Percentiles rank a stretch among this genome's conserved stretches.
phyloP scores from a whole-genome alignment of 129 eudicot species.

The Flaveria brownii region DNA sequence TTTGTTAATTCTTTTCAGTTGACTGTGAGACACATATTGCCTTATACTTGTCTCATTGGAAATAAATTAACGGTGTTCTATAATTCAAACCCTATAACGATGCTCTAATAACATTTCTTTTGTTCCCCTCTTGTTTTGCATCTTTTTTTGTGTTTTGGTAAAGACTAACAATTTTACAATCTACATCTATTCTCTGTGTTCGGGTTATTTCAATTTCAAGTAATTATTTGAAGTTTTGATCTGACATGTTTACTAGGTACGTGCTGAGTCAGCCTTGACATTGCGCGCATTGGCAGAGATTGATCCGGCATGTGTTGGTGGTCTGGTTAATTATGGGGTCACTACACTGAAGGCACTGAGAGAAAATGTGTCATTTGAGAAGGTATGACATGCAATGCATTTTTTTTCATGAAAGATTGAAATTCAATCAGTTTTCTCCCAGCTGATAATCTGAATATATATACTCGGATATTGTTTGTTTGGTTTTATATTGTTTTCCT shows the following conservation, averaged over 20 bases:
- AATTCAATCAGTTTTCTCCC: neutral
- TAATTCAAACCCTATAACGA: neutral
- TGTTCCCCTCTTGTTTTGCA: conserved; percentile 1
- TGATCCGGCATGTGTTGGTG: conserved; percentile 96
- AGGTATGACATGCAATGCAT: conserved; percentile 46
- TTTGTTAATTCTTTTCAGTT: conserved; percentile 9
- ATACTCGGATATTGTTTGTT: conserved; percentile 1
- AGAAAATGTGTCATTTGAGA: conserved; percentile 82
- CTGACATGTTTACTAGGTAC: conserved; percentile 54
- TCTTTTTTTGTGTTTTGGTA: neutral
- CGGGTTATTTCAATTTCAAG: conserved; percentile 18
- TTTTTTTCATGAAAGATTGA: conserved; percentile 16
- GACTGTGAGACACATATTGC: conserved; percentile 20
- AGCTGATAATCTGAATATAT: neutral
- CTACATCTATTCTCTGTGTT: conserved; percentile 19
- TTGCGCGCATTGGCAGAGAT: conserved; percentile 88
- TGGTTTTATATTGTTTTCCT: conserved; percentile 17
- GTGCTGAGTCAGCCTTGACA: conserved; percentile 92
- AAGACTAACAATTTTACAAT: neutral
- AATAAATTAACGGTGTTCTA: neutral
- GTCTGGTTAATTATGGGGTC: conserved; percentile 86
- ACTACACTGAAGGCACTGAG: conserved; percentile 80
- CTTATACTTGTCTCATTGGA: neutral
- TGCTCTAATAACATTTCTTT: neutral
- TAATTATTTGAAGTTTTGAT: conserved; percentile 12